Evolutionary conservation across 345 rosid genomes (phyloP).

Genomic region (Nasturtium officinale): DNA sequence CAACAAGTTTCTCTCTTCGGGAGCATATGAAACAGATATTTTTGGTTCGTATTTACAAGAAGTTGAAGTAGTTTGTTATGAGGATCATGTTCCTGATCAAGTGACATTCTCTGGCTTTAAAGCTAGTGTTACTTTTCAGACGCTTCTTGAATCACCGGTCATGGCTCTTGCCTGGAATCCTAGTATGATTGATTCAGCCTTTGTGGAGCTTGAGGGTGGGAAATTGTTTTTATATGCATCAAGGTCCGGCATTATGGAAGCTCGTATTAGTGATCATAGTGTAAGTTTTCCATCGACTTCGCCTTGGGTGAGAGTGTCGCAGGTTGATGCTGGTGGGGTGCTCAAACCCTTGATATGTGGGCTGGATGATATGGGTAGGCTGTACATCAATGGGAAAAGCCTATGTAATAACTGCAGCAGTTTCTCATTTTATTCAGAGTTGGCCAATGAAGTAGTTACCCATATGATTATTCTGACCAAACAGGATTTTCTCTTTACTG

Average conservation of each 20-base stretch:
- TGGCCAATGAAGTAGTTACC: constrained; percentile 64
- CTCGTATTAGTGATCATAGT: constrained; percentile 44
- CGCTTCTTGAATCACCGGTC: constrained; percentile 56
- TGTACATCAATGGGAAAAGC: constrained; percentile 62
- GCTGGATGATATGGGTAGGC: constrained; percentile 81
- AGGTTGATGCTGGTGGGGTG: constrained; percentile 46
- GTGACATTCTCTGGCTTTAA: constrained; percentile 79
- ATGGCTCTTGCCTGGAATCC: constrained; percentile 67
- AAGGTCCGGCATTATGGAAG: constrained; percentile 52
- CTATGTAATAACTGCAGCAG: constrained; percentile 85
- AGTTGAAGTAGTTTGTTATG: constrained; percentile 68
- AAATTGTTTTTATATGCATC: constrained; percentile 57
- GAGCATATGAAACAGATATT: constrained; percentile 48
- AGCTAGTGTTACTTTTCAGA: constrained; percentile 51
- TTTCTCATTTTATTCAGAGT: constrained; percentile 81
- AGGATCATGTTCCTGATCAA: constrained; percentile 61
- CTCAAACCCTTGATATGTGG: constrained; percentile 70
- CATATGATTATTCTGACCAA: constrained; percentile 85
- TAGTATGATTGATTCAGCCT: constrained; percentile 62
- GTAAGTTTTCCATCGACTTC: constrained; percentile 62
- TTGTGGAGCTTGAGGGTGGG: constrained; percentile 87
- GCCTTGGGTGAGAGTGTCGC: constrained; percentile 72
- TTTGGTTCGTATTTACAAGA: constrained; percentile 72
- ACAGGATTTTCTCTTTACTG: constrained; percentile 82
- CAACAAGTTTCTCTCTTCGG: constrained; percentile 43